phyloP scores from a whole-genome alignment of 345 rosid species.

The Psidium guajava region DNA sequence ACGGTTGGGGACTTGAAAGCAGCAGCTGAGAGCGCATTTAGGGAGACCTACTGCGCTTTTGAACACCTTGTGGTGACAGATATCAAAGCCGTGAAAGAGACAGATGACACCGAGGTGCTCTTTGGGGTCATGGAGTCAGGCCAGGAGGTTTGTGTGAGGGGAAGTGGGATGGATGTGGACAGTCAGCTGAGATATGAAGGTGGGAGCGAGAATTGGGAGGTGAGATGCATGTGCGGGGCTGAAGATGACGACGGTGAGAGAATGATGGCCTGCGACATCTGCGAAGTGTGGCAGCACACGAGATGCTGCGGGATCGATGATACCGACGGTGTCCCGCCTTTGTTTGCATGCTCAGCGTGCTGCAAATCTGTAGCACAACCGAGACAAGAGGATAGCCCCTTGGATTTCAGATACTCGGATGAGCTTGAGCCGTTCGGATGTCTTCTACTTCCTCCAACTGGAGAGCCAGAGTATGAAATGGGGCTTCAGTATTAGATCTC shows the following conservation, averaged over 20 bases:
- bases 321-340: slow-evolving; percentile 50
- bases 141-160: slow-evolving; percentile 35
- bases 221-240: slow-evolving; percentile 66
- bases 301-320: slow-evolving; percentile 70
- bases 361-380: slow-evolving; percentile 37
- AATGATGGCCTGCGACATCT: slow-evolving; percentile 76
- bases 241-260: slow-evolving; percentile 89
- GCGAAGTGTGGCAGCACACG: slow-evolving; percentile 92
- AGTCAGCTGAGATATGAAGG: slow-evolving; percentile 41
- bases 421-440: neutral
- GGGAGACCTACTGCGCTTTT: slow-evolving; percentile 61
- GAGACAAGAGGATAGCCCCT: slow-evolving; percentile 13
- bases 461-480: neutral
- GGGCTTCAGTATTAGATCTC: neutral
- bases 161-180: slow-evolving; percentile 32
- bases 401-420: neutral
- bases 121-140: slow-evolving; percentile 45
- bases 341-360: slow-evolving; percentile 62
- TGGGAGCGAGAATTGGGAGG: slow-evolving; percentile 70
- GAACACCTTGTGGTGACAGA: slow-evolving; percentile 40
- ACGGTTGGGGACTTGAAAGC: slow-evolving; percentile 56
- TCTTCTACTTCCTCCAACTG: slow-evolving; percentile 1
- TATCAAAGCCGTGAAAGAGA: slow-evolving; percentile 31
- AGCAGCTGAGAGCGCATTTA: slow-evolving; percentile 41
- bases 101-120: slow-evolving; percentile 33